Conservation (phyloP, 2,329 filamentous ascomycete species). For the Clarireedia hainanense region DNA sequence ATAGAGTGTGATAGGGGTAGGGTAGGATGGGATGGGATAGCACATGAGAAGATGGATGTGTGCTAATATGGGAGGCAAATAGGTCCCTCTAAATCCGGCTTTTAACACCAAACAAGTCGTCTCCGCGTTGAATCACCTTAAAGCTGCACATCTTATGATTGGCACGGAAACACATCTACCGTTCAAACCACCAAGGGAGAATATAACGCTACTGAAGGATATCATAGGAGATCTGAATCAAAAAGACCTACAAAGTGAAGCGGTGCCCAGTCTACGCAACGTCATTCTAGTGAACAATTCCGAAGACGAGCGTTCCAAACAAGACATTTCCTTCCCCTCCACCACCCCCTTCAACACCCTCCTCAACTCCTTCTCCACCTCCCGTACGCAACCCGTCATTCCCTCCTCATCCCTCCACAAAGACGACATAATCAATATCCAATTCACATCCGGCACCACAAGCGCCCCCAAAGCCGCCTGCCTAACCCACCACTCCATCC, state of each 20-base stretch:
- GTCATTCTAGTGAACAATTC: constrained; percentile 79
- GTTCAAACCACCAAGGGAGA: constrained; percentile 54
- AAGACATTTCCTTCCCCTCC: constrained; percentile 29
- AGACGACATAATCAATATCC: constrained; percentile 80
- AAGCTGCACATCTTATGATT: constrained; percentile 67
- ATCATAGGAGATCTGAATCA: constrained; percentile 36
- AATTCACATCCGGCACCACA: constrained; percentile 96
- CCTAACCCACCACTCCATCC: constrained; percentile 73
- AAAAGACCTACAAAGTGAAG: constrained; percentile 34
- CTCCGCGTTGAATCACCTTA: constrained; percentile 70
- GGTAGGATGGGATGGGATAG: neutral
- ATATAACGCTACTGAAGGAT: constrained; percentile 47
- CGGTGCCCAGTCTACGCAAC: constrained; percentile 60
- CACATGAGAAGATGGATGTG: no score
- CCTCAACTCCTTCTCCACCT: constrained; percentile 12
- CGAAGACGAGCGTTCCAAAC: constrained; percentile 27
- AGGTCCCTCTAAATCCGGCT: constrained; percentile 83
- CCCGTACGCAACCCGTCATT: constrained; percentile 30
- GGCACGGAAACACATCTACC: constrained; percentile 83
- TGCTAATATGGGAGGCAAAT: constrained; percentile 2
- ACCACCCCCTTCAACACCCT: constrained; percentile 32
- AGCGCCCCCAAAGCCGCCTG: constrained; percentile 86
- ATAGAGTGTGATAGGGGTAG: neutral
- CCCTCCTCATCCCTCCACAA: constrained; percentile 43
- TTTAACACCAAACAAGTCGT: constrained; percentile 77